Base-by-base conservation (phyloP, 1,284 basidiomycete genomes). In the Boletus sp. region DNA sequence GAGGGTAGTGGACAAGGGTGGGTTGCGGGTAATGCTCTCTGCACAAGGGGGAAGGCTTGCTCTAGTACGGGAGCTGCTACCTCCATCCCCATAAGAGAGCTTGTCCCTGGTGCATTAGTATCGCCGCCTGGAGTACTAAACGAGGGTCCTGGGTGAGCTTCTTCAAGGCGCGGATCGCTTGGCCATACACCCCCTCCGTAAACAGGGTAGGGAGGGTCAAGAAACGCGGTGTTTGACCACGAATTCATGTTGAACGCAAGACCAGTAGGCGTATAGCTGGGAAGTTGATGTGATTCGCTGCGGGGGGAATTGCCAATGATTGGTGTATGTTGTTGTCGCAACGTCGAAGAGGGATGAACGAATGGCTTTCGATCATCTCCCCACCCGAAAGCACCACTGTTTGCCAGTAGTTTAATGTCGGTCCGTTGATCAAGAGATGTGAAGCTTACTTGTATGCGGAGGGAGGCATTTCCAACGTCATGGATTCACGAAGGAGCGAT, bases 401-500 rank as follows among this genome's bases (percentile, higher is more conserved):
- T 35, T 5, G 16, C 23, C 14, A 47, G 27, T 23, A 14, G 32
- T 32, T 51, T 2, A 52, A 23, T 8, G 30, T 16, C 9, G 2
- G n/a, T 23, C 10, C 26, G 6, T 22, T 8, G n/a, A 33, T 9
- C 1, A 22, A 41, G 23, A 29, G 27, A 48, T 2, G 13, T 22
- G 10, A 12, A 20, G 23, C 50, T 48, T 42, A 65, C 61, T 44
- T 49, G 47, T 49, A 36, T 23, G 32, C 23, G 35, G 20, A 34
- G 5, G 27, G 36, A 32, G 37, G 35, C 60, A 65, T 61, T 14
- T 33, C 4, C 13, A 14, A 17, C 2, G 17, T 35, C 1, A 41
- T 16, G 19, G 26, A n/a, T 22, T 42, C 5, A 45, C 46, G 36
- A 26, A 43, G 41, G 4, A 32, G 30, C 19, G 33, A 41, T 8